These are phyloP conservation scores for Celoporthe dispersa DNA, from an alignment of 2,329 filamentous ascomycete species.

Conservation along the genomic window DNA sequence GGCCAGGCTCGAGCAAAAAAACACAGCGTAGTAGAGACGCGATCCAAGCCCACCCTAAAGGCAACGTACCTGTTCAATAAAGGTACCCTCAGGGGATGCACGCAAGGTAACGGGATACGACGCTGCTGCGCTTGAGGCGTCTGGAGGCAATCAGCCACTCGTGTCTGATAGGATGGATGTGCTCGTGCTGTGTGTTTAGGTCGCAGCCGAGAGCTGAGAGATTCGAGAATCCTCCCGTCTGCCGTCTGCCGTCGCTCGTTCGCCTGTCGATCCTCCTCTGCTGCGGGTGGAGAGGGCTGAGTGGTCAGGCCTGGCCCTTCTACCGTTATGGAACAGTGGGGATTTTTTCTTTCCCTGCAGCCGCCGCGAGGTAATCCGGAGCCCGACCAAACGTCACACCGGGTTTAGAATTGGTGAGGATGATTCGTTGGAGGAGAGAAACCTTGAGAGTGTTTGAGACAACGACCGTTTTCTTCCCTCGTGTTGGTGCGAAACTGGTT, in stretches of 20 bases:
- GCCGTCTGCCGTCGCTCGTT: conserved; percentile 2
- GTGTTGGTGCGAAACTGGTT: not conserved
- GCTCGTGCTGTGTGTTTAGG: not conserved
- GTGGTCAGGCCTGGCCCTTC: conserved; percentile 3
- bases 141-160: not conserved
- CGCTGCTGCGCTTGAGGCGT: conserved; percentile 1
- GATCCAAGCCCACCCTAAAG: not conserved
- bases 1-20: conserved; percentile 9
- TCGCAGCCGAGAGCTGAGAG: not conserved
- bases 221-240: not conserved
- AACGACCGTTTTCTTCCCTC: not conserved
- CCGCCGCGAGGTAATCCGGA: conserved; percentile 10
- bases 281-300: not conserved
- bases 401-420: not conserved
- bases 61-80: not conserved
- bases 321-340: conserved; percentile 14
- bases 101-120: not conserved
- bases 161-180: conserved; percentile 1
- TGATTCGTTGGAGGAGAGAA: not conserved
- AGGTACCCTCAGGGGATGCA: not conserved
- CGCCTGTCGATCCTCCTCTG: conserved; percentile 12
- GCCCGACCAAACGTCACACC: not conserved
- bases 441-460: not conserved
- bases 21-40: conserved; percentile 1
- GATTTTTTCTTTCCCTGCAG: not conserved